phyloP scores from a whole-genome alignment of 768 basidiomycete species.

The Dioszegia hungarica region DNA sequence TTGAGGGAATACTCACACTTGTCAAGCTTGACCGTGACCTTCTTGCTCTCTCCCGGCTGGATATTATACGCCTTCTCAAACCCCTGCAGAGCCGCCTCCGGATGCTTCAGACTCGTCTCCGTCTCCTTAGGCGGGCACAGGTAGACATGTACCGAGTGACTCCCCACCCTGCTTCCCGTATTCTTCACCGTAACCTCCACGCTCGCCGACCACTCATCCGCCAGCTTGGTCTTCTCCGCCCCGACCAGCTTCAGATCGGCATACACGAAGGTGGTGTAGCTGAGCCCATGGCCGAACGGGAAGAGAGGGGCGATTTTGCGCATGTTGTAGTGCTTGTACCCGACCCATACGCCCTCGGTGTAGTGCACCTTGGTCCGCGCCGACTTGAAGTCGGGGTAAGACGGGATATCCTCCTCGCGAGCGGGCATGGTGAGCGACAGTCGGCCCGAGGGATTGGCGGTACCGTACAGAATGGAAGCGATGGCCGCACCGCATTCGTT shows the following conservation, averaged over 20 bases:
- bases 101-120: conserved; percentile 4
- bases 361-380: conserved; percentile 14
- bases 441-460: conserved; percentile 31
- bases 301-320: conserved; percentile 56
- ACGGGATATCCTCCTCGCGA: conserved; percentile 60
- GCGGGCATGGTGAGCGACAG: conserved; percentile 54
- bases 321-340: conserved; percentile 52
- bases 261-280: conserved; percentile 65
- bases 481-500: conserved; percentile 34
- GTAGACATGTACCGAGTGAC: conserved; percentile 64
- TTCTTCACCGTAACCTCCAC: conserved; percentile 53
- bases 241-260: conserved; percentile 52
- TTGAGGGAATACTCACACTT: conserved; percentile 11
- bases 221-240: background rate
- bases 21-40: conserved; percentile 37
- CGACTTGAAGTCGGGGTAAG: conserved; percentile 55
- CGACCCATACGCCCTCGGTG: conserved; percentile 19
- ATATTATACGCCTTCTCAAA: conserved; percentile 42
- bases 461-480: conserved; percentile 38
- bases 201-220: conserved; percentile 20
- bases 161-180: conserved; percentile 55
- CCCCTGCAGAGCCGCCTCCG: conserved; percentile 58
- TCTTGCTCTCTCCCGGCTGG: conserved; percentile 35
- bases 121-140: conserved; percentile 45
- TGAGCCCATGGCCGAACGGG: conserved; percentile 70